Evolutionary conservation across 2,329 filamentous ascomycete species (phyloP), one percentile per base, ranked within the genome.

Genomic region (Paraconiothyrium sp.): DNA sequence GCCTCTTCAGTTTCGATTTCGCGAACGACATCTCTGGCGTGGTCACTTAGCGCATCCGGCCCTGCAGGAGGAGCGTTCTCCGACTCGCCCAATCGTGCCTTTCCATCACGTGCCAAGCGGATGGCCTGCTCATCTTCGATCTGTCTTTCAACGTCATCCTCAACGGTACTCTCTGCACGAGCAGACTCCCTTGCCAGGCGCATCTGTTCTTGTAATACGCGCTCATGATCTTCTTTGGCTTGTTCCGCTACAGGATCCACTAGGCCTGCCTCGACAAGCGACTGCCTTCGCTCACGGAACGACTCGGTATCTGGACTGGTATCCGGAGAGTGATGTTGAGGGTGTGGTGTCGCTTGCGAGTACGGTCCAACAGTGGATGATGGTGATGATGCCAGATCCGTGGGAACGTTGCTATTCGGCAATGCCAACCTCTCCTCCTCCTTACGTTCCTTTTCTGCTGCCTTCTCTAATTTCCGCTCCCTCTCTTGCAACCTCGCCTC

Each of bases 281-380:
- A 50, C 65, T 72, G 65, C 64, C 72, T 43, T 64, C 65, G 74
- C 32, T 80, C 79, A 10, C 76, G 79, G 60, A 82, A 81, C 50
- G 80, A 76, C 32, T 81, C 90, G 58, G 90, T 86, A 58, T 91
- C 90, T 1, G 90, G 89, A 68, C 90, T 93, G 1, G 91, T 93
- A 67, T 90, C 89, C 0, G 90, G 88, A 1, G 91, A 93, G 7
- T 84, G 85, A 64, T 90, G 86, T 62, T 89, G 86, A 43, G 89
- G 84, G 39, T 85, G 86, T 1, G 92, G 90, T 0, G 92, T 95
- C 24, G 90, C 88, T 58, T 89, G 89, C 47, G 91, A 93, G 69
- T 90, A 89, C 1, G 89, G 86, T 35, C 84, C 88, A 58, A 87
- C 81, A 0, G 90, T 93, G 6, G 92, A 94, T 9, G 83, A 86